Conservation (phyloP, 306 rosid species). For the Styphnolobium japonicum region DNA sequence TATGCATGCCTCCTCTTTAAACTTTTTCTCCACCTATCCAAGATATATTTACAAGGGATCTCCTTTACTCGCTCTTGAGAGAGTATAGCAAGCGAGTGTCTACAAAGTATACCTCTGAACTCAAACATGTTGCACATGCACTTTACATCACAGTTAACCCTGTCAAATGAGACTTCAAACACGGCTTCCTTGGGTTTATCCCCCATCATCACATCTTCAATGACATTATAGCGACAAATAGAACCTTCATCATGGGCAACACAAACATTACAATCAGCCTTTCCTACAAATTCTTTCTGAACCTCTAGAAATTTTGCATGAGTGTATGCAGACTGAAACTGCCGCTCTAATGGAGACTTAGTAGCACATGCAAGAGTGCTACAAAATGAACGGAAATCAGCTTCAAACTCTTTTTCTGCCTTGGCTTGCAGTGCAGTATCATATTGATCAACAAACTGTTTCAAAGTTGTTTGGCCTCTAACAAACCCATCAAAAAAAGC, state of each 20-base stretch:
- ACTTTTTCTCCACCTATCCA: neutral
- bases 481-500: neutral
- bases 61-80: slow-evolving; percentile 12
- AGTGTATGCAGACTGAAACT: neutral
- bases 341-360: slow-evolving; percentile 1
- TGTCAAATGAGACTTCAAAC: neutral
- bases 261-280: neutral
- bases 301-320: slow-evolving; percentile 7
- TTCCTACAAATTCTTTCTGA: neutral
- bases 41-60: slow-evolving; percentile 3
- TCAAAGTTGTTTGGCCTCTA: neutral
- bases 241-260: neutral
- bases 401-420: slow-evolving; percentile 16
- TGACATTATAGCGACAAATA: neutral
- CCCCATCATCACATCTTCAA: neutral
- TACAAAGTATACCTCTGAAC: slow-evolving; percentile 10
- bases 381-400: slow-evolving; percentile 10
- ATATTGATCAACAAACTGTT: slow-evolving; percentile 11
- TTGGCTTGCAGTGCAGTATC: slow-evolving; percentile 1
- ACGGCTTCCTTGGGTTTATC: neutral
- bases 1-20: neutral
- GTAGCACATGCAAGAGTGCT: slow-evolving; percentile 6
- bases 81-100: slow-evolving; percentile 1
- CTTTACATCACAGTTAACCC: neutral
- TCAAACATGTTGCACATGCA: slow-evolving; percentile 9